Conservation (phyloP, 2,329 filamentous ascomycete genomes). For the Calonectria multiphialidica region DNA sequence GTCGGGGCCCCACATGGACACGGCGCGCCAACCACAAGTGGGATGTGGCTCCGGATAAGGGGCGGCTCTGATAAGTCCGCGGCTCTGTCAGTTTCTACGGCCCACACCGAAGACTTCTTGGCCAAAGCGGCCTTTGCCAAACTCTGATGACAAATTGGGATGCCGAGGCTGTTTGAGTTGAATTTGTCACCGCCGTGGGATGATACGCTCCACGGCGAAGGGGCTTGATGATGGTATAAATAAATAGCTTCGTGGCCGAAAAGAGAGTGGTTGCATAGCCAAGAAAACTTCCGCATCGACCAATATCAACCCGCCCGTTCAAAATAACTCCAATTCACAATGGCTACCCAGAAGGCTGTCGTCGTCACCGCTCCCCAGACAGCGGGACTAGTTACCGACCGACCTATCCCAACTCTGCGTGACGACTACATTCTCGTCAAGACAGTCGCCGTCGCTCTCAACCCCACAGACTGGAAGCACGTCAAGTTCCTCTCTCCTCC, state of each 20-base stretch:
- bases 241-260: not conserved
- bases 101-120: not conserved
- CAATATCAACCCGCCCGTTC: not conserved
- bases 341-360: not conserved
- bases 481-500: slow-evolving; percentile 32
- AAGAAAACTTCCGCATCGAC: not conserved
- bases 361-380: not conserved
- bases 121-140: not conserved
- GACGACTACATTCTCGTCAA: slow-evolving; percentile 47
- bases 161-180: not conserved
- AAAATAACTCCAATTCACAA: not conserved
- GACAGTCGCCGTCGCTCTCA: slow-evolving; percentile 48
- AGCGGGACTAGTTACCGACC: not conserved
- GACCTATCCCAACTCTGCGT: slow-evolving; percentile 16
- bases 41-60: not conserved
- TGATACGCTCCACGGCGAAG: not conserved
- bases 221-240: not conserved
- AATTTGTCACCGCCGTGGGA: not conserved
- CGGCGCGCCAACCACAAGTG: not conserved
- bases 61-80: not conserved
- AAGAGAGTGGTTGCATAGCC: not conserved
- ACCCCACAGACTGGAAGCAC: slow-evolving; percentile 51
- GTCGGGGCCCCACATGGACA: not conserved
- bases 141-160: not conserved
- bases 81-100: not conserved